Conservation (phyloP, 2,329 filamentous ascomycete species). For the Xylariales sp. region DNA sequence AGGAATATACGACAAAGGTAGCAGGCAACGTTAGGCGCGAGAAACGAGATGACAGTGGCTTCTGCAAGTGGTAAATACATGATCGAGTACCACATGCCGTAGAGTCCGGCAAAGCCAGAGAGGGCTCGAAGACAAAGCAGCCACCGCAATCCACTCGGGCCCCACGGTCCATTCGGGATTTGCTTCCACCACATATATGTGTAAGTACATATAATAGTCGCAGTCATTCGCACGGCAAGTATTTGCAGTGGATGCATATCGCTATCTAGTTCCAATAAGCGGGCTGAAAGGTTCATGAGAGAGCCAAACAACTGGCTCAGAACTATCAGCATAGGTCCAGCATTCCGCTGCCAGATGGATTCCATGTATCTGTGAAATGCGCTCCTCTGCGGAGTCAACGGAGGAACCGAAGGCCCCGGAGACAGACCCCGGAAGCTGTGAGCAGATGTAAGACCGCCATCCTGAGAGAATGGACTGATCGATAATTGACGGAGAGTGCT, state of each 20-base stretch:
- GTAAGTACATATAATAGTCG: constrained; percentile 64
- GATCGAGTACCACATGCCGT: constrained; percentile 63
- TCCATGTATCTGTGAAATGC: not conserved
- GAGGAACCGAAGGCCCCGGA: constrained; percentile 8
- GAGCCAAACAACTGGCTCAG: constrained; percentile 76
- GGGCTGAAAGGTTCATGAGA: constrained; percentile 78
- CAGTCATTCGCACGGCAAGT: constrained; percentile 72
- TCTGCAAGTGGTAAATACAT: constrained; percentile 82
- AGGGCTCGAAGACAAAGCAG: constrained; percentile 66
- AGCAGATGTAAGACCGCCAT: constrained; percentile 14
- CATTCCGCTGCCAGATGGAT: constrained; percentile 47
- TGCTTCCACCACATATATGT: constrained; percentile 70
- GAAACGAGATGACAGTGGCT: constrained; percentile 84
- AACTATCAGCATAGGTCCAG: constrained; percentile 69
- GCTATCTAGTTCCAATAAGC: constrained; percentile 61
- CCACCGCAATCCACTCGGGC: constrained; percentile 59
- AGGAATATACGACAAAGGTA: constrained; percentile 73
- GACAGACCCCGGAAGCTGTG: constrained; percentile 8
- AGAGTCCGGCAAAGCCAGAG: constrained; percentile 73
- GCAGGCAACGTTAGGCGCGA: constrained; percentile 73
- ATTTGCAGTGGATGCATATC: constrained; percentile 78
- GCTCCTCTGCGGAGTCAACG: not conserved
- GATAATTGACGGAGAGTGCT: constrained; percentile 33
- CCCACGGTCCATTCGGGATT: constrained; percentile 67
- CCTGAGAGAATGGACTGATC: constrained; percentile 36